These are phyloP conservation scores for Trichoderma sp. DNA, from an alignment of 2,329 filamentous ascomycete species.

Conservation along the genomic window DNA sequence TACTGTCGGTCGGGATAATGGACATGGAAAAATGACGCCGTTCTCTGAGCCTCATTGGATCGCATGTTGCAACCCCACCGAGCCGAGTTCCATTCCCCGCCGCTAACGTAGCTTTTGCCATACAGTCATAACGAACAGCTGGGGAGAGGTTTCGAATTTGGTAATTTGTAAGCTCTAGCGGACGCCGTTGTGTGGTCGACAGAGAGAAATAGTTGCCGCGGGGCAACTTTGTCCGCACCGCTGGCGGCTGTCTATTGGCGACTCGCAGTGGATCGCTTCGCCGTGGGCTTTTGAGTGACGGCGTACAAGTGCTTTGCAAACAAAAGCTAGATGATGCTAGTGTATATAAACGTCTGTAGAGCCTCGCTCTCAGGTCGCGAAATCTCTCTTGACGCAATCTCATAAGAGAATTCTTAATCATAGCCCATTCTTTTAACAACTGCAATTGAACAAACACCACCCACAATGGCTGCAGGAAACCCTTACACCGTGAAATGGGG, in stretches of 20 bases:
- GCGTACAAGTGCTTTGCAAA: background rate
- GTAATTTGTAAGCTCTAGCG: background rate
- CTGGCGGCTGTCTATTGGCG: conserved; percentile 11
- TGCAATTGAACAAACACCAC: background rate
- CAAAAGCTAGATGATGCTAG: background rate
- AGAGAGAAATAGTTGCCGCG: conserved; percentile 15
- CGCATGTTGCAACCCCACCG: conserved; percentile 16
- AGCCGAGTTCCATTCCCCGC: conserved; percentile 1
- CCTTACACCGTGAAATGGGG: conserved; percentile 58
- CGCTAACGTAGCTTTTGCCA: background rate
- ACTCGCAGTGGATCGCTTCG: conserved; percentile 2
- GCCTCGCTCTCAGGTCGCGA: background rate
- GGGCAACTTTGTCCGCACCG: conserved; percentile 25
- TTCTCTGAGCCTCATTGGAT: conserved; percentile 21
- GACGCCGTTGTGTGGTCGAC: background rate
- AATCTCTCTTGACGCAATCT: background rate
- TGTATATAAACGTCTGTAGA: background rate
- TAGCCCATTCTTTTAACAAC: background rate
- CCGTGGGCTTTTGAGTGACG: background rate
- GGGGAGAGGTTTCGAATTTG: background rate
- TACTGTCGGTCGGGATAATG: conserved; percentile 19
- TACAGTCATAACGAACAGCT: background rate
- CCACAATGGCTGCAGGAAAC: conserved; percentile 24
- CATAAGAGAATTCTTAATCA: background rate
- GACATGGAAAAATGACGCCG: conserved; percentile 3